Percentiles rank a stretch among this genome's conserved stretches.
phyloP scores from a whole-genome alignment of 1,284 basidiomycete species.

The Chalciporus sp. region DNA sequence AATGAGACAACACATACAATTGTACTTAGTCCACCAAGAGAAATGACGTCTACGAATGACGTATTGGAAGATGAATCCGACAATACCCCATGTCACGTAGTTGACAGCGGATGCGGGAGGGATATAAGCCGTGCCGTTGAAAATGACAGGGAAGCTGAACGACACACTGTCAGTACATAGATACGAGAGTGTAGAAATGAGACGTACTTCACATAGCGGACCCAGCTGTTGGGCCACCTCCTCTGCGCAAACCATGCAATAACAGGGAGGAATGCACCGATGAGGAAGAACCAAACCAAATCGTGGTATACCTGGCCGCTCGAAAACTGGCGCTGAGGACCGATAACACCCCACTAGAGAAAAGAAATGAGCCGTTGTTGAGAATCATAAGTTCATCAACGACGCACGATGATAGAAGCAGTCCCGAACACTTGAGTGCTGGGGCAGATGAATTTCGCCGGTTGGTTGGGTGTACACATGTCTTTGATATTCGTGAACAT shows the following conservation, averaged over 20 bases:
- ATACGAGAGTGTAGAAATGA: background rate
- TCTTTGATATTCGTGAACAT: slow-evolving; percentile 35
- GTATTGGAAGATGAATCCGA: slow-evolving; percentile 59
- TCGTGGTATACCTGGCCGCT: slow-evolving; percentile 30
- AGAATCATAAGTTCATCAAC: background rate
- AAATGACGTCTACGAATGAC: slow-evolving; percentile 51
- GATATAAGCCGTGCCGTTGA: slow-evolving; percentile 53
- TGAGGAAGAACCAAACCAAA: slow-evolving; percentile 58
- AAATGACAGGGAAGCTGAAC: slow-evolving; percentile 50
- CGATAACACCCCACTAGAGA: slow-evolving; percentile 43
- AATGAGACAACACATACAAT: slow-evolving; percentile 33
- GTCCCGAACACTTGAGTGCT: slow-evolving; percentile 41
- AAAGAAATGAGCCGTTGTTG: background rate
- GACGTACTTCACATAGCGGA: slow-evolving; percentile 49
- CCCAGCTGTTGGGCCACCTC: slow-evolving; percentile 45
- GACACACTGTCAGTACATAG: background rate
- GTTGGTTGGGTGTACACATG: slow-evolving; percentile 27
- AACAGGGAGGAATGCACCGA: slow-evolving; percentile 51
- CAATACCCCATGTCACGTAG: slow-evolving; percentile 52
- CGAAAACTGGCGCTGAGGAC: slow-evolving; percentile 40
- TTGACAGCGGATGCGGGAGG: slow-evolving; percentile 52
- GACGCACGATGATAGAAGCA: slow-evolving; percentile 38
- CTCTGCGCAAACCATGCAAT: slow-evolving; percentile 40
- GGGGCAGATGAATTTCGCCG: slow-evolving; percentile 41
- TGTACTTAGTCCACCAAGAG: slow-evolving; percentile 60